Evolutionary conservation across 192 early-diverging fungal genomes (phyloP).

Genomic region (Haplosporangium gracile): DNA sequence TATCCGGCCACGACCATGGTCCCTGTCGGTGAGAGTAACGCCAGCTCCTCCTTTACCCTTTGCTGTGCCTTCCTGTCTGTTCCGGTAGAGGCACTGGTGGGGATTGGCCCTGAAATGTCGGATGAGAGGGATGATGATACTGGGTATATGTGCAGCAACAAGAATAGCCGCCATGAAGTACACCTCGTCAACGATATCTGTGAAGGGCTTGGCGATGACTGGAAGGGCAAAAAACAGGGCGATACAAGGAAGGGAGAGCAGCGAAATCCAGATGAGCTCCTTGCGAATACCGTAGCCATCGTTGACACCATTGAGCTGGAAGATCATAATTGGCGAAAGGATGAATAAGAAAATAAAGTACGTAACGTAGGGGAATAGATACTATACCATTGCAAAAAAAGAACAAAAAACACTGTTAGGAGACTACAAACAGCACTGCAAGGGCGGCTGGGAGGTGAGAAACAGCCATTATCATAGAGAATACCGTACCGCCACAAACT

Average conservation of each 20-base stretch:
- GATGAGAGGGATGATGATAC: conserved; percentile 26
- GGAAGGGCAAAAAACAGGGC: conserved; percentile 60
- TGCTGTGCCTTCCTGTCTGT: neutral
- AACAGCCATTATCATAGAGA: neutral
- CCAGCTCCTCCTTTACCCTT: neutral
- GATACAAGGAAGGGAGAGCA: conserved; percentile 57
- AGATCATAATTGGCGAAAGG: conserved; percentile 62
- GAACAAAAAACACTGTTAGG: neutral
- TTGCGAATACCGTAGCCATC: conserved; percentile 71
- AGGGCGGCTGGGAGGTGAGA: neutral
- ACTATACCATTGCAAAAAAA: conserved; percentile 14
- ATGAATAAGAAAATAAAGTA: conserved; percentile 57
- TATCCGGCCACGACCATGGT: neutral
- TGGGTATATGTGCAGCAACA: conserved; percentile 22
- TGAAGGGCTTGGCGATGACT: conserved; percentile 7
- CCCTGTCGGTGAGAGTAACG: neutral
- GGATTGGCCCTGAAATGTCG: conserved; percentile 32
- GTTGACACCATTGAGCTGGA: conserved; percentile 57
- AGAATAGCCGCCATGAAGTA: conserved; percentile 37
- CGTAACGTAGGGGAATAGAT: conserved; percentile 14
- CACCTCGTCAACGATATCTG: conserved; percentile 12
- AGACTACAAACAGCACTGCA: neutral
- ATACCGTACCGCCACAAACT: neutral
- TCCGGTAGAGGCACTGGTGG: conserved; percentile 18
- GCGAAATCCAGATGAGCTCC: conserved; percentile 65